Conservation (phyloP, 208 protist species). For the Acanthamoeba comandoni region DNA sequence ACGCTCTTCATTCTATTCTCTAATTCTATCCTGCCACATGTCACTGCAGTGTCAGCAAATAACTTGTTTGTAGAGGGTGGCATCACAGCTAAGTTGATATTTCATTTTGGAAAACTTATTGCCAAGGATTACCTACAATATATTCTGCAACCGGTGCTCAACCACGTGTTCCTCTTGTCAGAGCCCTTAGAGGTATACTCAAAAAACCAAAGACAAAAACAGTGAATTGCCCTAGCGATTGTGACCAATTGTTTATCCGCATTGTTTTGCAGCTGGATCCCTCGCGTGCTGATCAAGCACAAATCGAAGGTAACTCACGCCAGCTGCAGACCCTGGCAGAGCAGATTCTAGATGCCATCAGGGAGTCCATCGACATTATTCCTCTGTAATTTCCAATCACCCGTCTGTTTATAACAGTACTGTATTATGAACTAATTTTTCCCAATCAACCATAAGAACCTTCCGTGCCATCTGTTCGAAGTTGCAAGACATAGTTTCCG, state of each 20-base stretch:
- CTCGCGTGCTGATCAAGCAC: not conserved
- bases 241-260: not conserved
- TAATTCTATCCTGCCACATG: not conserved
- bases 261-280: constrained; percentile 38
- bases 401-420: too few relatives aligned
- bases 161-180: constrained; percentile 26
- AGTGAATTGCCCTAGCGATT: not conserved
- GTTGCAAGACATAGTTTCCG: constrained; percentile 67
- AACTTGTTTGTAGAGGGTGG: constrained; percentile 70
- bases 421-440: too few relatives aligned
- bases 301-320: constrained; percentile 29
- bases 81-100: constrained; percentile 44
- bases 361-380: constrained; percentile 22
- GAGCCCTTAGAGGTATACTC: constrained; percentile 59
- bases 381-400: constrained; percentile 20
- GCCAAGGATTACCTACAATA: constrained; percentile 43
- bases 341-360: constrained; percentile 53
- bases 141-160: constrained; percentile 39
- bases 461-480: constrained; percentile 57
- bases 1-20: not conserved
- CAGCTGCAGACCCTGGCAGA: constrained; percentile 57
- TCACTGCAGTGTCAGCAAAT: constrained; percentile 43
- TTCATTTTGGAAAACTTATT: constrained; percentile 52
- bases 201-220: not conserved
- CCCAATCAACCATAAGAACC: not conserved